Evolutionary conservation across 176 grass and related monocot genomes (phyloP).

Genomic region (Luzula sylvatica): DNA sequence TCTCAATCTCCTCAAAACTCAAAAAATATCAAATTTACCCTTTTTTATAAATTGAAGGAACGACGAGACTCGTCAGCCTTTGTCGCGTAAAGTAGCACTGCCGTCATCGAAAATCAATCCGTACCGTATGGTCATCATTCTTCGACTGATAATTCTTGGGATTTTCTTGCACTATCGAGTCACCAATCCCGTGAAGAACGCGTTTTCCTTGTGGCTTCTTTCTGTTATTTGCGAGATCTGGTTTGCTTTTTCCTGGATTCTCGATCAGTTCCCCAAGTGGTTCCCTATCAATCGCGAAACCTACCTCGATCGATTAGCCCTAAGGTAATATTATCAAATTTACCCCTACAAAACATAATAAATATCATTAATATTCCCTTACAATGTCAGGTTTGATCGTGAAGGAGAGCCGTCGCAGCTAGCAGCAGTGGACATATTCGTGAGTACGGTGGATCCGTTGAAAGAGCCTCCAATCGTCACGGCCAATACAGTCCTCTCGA

Average conservation of each 20-base stretch:
- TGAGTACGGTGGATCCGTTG: conserved; percentile 94
- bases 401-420: conserved; percentile 90
- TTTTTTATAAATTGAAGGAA: conserved; percentile 73
- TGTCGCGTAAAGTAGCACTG: conserved; percentile 91
- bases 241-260: conserved; percentile 96
- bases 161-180: conserved; percentile 97
- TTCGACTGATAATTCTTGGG: conserved; percentile 75
- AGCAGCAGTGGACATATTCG: conserved; percentile 95
- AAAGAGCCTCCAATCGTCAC: conserved; percentile 98
- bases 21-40: neutral
- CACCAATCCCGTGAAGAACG: conserved; percentile 87
- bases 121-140: conserved; percentile 94
- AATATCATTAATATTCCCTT: no score
- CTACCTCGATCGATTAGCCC: conserved; percentile 84
- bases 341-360: neutral
- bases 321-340: conserved; percentile 50
- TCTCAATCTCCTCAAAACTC: no score
- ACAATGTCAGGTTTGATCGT: conserved; percentile 64
- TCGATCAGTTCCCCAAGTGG: conserved; percentile 99
- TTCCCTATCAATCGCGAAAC: conserved; percentile 95
- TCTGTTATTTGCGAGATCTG: conserved; percentile 99
- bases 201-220: conserved; percentile 64
- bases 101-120: conserved; percentile 95
- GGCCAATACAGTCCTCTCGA: conserved; percentile 94
- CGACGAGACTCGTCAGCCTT: conserved; percentile 91